Evolutionary conservation across 2,329 filamentous ascomycete genomes (phyloP).

Genomic region (Coniosporium tulheliwenetii): DNA sequence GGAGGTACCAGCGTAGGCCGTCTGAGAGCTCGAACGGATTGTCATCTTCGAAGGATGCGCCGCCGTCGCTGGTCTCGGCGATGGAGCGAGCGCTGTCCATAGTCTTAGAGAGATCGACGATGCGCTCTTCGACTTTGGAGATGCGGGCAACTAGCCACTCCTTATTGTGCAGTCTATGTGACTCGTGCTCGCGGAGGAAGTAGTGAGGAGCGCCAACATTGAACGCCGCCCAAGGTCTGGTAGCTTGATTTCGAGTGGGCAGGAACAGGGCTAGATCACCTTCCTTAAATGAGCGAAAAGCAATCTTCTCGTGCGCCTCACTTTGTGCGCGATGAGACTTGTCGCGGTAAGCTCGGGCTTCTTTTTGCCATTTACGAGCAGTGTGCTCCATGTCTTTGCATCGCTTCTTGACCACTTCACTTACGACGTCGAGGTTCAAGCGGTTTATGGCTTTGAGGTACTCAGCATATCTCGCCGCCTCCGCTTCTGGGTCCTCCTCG

Average conservation of each 20-base stretch:
- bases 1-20: constrained; percentile 86
- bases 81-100: constrained; percentile 34
- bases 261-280: constrained; percentile 89
- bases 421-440: constrained; percentile 73
- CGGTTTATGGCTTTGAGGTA: constrained; percentile 59
- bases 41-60: constrained; percentile 58
- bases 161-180: constrained; percentile 64
- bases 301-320: constrained; percentile 90
- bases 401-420: constrained; percentile 72
- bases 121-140: constrained; percentile 74
- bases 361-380: constrained; percentile 83
- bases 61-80: constrained; percentile 36
- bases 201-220: constrained; percentile 96
- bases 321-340: constrained; percentile 66
- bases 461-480: constrained; percentile 57
- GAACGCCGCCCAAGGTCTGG: constrained; percentile 94
- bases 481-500: constrained; percentile 45
- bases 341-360: constrained; percentile 74
- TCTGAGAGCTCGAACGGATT: constrained; percentile 96
- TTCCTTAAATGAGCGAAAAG: constrained; percentile 89
- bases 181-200: constrained; percentile 86
- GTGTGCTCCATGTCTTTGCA: constrained; percentile 89
- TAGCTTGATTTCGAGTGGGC: constrained; percentile 85
- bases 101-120: constrained; percentile 80
- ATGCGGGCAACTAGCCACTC: constrained; percentile 98